Evolutionary conservation across 2,329 filamentous ascomycete species (phyloP).

Genomic region (Annulohypoxylon truncatum): DNA sequence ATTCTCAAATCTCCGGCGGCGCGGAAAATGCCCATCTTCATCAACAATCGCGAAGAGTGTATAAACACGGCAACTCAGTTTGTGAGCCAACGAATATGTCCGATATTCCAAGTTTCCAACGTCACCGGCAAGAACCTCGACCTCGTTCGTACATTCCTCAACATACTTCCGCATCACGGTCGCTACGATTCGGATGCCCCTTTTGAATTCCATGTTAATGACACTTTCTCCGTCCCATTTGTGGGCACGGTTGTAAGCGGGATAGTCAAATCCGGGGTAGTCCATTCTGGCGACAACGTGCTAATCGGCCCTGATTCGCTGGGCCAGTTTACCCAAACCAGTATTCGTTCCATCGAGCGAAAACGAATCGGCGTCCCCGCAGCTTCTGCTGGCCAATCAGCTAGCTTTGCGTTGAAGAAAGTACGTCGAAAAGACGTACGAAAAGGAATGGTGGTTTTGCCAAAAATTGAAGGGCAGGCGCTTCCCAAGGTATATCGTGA

Average conservation of each 20-base stretch:
- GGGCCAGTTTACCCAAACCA: constrained; percentile 88
- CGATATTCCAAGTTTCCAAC: constrained; percentile 97
- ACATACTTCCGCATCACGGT: constrained; percentile 93
- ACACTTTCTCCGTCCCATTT: constrained; percentile 97
- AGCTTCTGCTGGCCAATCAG: constrained; percentile 90
- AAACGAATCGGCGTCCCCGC: constrained; percentile 91
- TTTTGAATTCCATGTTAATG: constrained; percentile 96
- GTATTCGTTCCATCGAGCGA: constrained; percentile 90
- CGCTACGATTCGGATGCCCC: constrained; percentile 89
- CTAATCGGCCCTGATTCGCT: constrained; percentile 90
- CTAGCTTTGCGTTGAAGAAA: constrained; percentile 89
- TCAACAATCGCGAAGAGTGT: constrained; percentile 90
- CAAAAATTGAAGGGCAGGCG: constrained; percentile 79
- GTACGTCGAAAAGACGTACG: constrained; percentile 91
- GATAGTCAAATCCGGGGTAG: constrained; percentile 86
- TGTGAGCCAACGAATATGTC: constrained; percentile 93
- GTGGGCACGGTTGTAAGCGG: constrained; percentile 96
- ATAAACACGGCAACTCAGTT: constrained; percentile 97
- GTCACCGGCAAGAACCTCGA: constrained; percentile 94
- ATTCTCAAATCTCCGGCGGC: constrained; percentile 95
- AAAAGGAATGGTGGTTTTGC: constrained; percentile 97
- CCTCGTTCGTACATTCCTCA: constrained; percentile 90
- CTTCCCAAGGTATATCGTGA: constrained; percentile 77
- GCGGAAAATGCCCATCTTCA: constrained; percentile 94
- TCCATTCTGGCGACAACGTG: constrained; percentile 90